Evolutionary conservation across 2,329 filamentous ascomycete species (phyloP).

Genomic region (Pseudogymnoascus pannorum): DNA sequence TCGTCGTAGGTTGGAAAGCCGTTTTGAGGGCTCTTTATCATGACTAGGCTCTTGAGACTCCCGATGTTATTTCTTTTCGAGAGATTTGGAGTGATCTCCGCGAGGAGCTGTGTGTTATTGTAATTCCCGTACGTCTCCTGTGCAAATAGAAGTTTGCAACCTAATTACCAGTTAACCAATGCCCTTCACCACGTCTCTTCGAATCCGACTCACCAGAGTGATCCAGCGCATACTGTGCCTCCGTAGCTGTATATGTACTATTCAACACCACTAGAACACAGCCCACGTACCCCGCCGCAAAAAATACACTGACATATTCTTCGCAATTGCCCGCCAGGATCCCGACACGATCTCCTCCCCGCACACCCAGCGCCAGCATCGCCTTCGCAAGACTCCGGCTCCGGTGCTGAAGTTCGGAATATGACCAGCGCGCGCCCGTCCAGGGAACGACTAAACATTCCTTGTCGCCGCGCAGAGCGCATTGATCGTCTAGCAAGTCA

Average conservation of each 20-base stretch:
- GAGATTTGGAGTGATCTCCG: conserved; percentile 39
- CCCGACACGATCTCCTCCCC: conserved; percentile 32
- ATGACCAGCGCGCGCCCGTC: conserved; percentile 69
- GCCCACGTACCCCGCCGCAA: conserved; percentile 38
- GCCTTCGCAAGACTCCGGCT: conserved; percentile 56
- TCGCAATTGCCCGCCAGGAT: conserved; percentile 21
- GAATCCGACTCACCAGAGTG: conserved; percentile 51
- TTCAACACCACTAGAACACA: conserved; percentile 70
- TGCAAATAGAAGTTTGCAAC: conserved; percentile 67
- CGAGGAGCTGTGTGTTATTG: conserved; percentile 54
- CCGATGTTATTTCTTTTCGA: conserved; percentile 34
- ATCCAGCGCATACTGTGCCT: conserved; percentile 62
- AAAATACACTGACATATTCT: conserved; percentile 26
- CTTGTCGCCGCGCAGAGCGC: conserved; percentile 51
- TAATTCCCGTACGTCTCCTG: conserved; percentile 60
- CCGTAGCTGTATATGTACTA: conserved; percentile 71
- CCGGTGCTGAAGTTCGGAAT: conserved; percentile 56
- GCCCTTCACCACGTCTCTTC: not conserved
- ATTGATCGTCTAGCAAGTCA: conserved; percentile 65
- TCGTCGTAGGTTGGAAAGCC: conserved; percentile 54
- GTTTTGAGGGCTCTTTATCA: conserved; percentile 48
- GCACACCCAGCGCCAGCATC: conserved; percentile 58
- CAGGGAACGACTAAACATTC: conserved; percentile 69
- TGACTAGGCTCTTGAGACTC: conserved; percentile 45
- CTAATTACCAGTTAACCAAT: conserved; percentile 32